phyloP scores from a whole-genome alignment of 2,329 filamentous ascomycete genomes.

The Acephala macrosclerotiorum region DNA sequence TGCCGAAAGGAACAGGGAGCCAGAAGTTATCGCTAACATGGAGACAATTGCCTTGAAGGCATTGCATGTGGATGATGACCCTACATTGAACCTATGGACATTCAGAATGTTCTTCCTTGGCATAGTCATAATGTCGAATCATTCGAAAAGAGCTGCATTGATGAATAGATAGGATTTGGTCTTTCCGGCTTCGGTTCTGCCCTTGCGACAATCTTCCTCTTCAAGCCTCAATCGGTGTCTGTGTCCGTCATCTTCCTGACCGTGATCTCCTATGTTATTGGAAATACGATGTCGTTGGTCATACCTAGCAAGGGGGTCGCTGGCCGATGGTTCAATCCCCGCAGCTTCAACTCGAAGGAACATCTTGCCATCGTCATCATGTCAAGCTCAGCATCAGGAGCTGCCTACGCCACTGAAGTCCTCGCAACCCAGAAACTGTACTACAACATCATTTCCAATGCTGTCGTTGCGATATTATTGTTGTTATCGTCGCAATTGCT shows the following conservation, averaged over 20 bases:
- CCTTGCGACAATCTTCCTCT: slow-evolving; percentile 54
- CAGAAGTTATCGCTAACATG: slow-evolving; percentile 24
- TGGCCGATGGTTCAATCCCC: slow-evolving; percentile 50
- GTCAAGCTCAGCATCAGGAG: slow-evolving; percentile 47
- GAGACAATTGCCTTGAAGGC: slow-evolving; percentile 27
- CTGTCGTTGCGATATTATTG: slow-evolving; percentile 52
- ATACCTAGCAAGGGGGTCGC: slow-evolving; percentile 47
- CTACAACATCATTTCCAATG: slow-evolving; percentile 47
- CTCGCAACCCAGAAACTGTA: slow-evolving; percentile 54
- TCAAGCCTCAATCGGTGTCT: slow-evolving; percentile 55
- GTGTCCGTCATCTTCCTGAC: slow-evolving; percentile 54
- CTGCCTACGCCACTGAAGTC: slow-evolving; percentile 49
- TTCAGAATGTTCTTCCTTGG: slow-evolving; percentile 50
- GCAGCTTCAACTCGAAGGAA: slow-evolving; percentile 47
- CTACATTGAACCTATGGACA: slow-evolving; percentile 43
- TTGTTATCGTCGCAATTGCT: slow-evolving; percentile 55
- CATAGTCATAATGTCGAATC: slow-evolving; percentile 16
- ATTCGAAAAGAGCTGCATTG: not conserved
- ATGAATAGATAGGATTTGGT: slow-evolving; percentile 39
- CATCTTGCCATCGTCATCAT: slow-evolving; percentile 51
- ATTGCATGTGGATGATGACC: slow-evolving; percentile 32
- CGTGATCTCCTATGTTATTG: slow-evolving; percentile 52
- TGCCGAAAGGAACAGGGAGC: slow-evolving; percentile 14
- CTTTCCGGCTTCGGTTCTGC: slow-evolving; percentile 48
- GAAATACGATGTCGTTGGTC: slow-evolving; percentile 47